Conservation (phyloP, 129 eudicot genomes). For the Helichrysum umbraculigerum region DNA sequence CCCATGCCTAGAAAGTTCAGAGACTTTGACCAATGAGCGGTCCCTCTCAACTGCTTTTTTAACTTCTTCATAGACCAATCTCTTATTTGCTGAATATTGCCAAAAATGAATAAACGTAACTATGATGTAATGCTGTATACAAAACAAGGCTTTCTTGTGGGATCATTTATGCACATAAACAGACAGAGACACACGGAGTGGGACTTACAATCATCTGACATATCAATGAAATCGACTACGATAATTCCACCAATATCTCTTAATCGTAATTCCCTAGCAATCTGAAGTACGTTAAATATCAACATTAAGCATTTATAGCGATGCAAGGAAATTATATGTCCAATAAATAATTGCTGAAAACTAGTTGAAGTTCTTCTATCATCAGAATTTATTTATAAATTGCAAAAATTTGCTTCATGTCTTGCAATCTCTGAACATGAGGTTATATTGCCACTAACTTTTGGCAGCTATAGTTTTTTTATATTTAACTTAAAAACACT, state of each 20-base stretch:
- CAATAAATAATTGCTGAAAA: not conserved
- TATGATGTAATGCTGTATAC: constrained; percentile 23
- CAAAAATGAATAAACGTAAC: constrained; percentile 4
- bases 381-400: not conserved
- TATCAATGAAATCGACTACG: constrained; percentile 91
- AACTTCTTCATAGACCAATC: constrained; percentile 83
- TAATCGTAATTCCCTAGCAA: constrained; percentile 88
- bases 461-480: constrained; percentile 8
- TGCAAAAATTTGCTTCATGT: constrained; percentile 1
- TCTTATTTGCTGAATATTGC: constrained; percentile 65
- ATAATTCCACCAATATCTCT: constrained; percentile 97
- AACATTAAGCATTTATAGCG: not conserved
- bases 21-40: constrained; percentile 80
- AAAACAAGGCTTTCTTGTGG: constrained; percentile 12
- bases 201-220: constrained; percentile 81
- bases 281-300: constrained; percentile 50
- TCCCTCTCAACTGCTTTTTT: constrained; percentile 88
- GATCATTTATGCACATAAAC: not conserved
- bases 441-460: constrained; percentile 6
- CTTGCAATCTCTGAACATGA: not conserved
- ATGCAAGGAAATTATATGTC: not conserved
- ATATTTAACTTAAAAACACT: not conserved
- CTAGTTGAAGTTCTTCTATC: not conserved
- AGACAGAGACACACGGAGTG: constrained; percentile 4
- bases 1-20: constrained; percentile 87